Evolutionary conservation across 805 yeast genomes (phyloP).

Genomic region (Saccharomyces kudriavzevii): DNA sequence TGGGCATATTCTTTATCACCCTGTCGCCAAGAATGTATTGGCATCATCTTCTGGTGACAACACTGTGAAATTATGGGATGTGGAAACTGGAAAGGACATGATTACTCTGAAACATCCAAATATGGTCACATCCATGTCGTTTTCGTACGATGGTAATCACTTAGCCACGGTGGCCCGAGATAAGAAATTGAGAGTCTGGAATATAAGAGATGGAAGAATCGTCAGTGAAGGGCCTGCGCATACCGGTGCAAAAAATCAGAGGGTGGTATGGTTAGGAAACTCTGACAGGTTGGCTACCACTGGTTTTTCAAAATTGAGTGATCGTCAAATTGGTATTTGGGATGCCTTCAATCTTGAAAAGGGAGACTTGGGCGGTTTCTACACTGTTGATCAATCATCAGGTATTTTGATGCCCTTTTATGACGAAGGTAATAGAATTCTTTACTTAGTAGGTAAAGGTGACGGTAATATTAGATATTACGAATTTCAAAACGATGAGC

Average conservation of each 20-base stretch:
- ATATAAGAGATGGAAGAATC: slow-evolving; percentile 64
- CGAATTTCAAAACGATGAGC: slow-evolving; percentile 78
- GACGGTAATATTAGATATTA: slow-evolving; percentile 95
- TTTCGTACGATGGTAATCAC: slow-evolving; percentile 81
- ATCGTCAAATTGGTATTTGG: slow-evolving; percentile 95
- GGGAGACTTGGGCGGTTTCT: slow-evolving; percentile 88
- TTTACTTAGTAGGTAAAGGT: slow-evolving; percentile 93
- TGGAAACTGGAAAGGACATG: slow-evolving; percentile 62
- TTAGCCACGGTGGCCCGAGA: slow-evolving; percentile 89
- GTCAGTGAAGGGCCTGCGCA: slow-evolving; percentile 85
- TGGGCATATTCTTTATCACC: slow-evolving; percentile 86
- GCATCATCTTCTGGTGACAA: slow-evolving; percentile 90
- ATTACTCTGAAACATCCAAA: slow-evolving; percentile 80
- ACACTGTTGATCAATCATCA: slow-evolving; percentile 79
- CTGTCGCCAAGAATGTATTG: slow-evolving; percentile 75
- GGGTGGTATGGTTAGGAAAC: slow-evolving; percentile 87
- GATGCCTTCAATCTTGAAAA: slow-evolving; percentile 60
- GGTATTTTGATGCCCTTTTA: slow-evolving; percentile 90
- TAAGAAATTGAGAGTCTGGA: slow-evolving; percentile 86
- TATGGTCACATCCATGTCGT: slow-evolving; percentile 85
- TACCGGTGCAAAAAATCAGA: slow-evolving; percentile 82
- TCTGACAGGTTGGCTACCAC: slow-evolving; percentile 81
- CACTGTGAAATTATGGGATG: slow-evolving; percentile 85
- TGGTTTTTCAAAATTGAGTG: slow-evolving; percentile 87
- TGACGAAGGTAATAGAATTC: slow-evolving; percentile 70